Conservation (phyloP, 306 rosid genomes). For the Myrica gale region DNA sequence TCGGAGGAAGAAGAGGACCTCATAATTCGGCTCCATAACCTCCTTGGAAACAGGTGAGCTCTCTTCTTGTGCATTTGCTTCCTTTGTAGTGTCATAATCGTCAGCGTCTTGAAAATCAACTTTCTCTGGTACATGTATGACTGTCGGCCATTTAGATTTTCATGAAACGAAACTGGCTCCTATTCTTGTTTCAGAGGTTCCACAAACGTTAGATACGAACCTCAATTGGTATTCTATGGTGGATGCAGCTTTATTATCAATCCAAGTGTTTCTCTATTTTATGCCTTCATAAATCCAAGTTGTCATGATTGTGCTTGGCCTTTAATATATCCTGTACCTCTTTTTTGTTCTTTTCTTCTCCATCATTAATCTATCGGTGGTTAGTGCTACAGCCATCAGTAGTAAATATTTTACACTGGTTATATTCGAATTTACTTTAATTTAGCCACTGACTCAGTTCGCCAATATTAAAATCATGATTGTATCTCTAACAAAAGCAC, state of each 20-base stretch:
- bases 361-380: not conserved
- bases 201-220: not conserved
- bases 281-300: not conserved
- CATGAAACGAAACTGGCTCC: not conserved
- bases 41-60: slow-evolving; percentile 53
- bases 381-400: too few species aligned
- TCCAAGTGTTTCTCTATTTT: too few species aligned
- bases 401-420: too few species aligned
- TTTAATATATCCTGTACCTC: not conserved
- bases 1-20: slow-evolving; percentile 62
- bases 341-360: not conserved
- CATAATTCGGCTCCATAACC: slow-evolving; percentile 60
- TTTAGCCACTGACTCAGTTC: too few species aligned
- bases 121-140: not conserved
- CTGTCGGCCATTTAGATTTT: not conserved
- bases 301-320: not conserved
- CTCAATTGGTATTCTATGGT: not conserved
- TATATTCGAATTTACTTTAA: too few species aligned
- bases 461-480: too few species aligned
- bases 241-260: not conserved
- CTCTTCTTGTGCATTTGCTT: too few species aligned
- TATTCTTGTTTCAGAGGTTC: not conserved
- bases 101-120: not conserved
- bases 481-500: too few species aligned
- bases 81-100: too few species aligned